phyloP scores from a whole-genome alignment of 2,329 filamentous ascomycete genomes.

The Sporothrix mexicana region DNA sequence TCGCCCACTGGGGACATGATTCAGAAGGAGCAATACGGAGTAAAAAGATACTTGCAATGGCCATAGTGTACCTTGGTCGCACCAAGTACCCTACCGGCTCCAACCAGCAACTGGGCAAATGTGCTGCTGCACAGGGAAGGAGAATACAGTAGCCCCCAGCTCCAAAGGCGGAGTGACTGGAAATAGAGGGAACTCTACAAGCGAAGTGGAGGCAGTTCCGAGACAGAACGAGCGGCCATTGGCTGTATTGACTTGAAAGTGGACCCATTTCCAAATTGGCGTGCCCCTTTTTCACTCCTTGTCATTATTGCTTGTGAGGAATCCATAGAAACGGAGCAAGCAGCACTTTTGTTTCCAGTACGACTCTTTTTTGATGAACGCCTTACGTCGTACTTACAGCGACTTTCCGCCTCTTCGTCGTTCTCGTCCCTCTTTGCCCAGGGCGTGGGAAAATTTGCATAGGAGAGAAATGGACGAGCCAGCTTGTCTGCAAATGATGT shows the following conservation, averaged over 20 bases:
- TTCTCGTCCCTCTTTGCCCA: too few species aligned
- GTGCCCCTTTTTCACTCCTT: conserved; percentile 13
- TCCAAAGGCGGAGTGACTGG: conserved; percentile 3
- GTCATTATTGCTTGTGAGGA: conserved; percentile 22
- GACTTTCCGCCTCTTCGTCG: background rate
- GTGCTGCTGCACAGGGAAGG: background rate
- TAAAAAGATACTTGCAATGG: background rate
- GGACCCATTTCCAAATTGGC: conserved; percentile 19
- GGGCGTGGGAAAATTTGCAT: conserved; percentile 11
- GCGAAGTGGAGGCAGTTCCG: conserved; percentile 28
- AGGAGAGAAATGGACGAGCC: conserved; percentile 5
- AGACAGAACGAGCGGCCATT: background rate
- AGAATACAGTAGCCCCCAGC: background rate
- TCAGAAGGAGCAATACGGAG: background rate
- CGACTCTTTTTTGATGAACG: background rate
- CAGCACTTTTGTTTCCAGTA: background rate
- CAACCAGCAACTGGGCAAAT: background rate
- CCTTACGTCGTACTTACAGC: background rate
- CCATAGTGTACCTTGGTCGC: background rate
- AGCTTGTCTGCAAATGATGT: conserved; percentile 4
- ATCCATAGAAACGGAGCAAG: conserved; percentile 4
- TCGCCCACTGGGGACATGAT: background rate
- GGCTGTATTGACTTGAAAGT: background rate
- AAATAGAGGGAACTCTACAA: conserved; percentile 24
- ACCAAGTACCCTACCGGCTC: conserved; percentile 9